Base-by-base conservation (phyloP, 345 rosid species). In the Acer yangbiense region DNA sequence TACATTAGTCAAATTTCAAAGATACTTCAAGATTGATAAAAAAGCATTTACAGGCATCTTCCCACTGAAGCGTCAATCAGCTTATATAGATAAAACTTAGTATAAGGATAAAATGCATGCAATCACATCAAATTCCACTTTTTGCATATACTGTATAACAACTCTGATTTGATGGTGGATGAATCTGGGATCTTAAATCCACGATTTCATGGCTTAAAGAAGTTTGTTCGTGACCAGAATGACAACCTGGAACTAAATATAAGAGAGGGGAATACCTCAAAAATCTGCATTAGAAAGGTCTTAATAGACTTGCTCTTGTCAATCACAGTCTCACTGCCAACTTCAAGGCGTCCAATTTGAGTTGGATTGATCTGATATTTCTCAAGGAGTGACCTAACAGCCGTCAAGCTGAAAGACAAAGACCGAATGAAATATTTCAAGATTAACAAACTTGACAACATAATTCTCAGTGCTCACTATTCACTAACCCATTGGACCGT, bases 271-370 rank as follows among this genome's bases (percentile, higher is more conserved):
- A 39, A 27, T 81, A 92, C 98, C 98, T 94, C 98, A 77, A 94
- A 96, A 81, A 90, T 88, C 84, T 88, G 98, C 99, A 94, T 96
- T 87, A 91, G 81, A 87, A 96, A 96, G 14, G 99, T 96, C 83
- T 96, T 96, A 77, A 96, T 96, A 71, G 98, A 91, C 78, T 96
- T 96, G 92, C 99, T 96, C 89, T 94, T 96, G 83, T 92, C 98
- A 57, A 96, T 96, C 20, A 96, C 98, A 55, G 98, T 96, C 86
- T 94, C 94, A 64, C 99, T 94, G 67, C 99, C 98, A 29, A 96
- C 98, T 90, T 96, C 99, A 80, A 94, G 88, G 12, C 95, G 91
- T 65, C 72, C 17, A 0, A 78, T 55, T 41, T 78, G 65, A 54
- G 67, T 71, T 71, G 81, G 60, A 71, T 70, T 43, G 39, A 72